These are phyloP conservation scores for Cephalotrichum gorgonifer DNA, from an alignment of 2,329 filamentous ascomycete species.

Conservation along the genomic window DNA sequence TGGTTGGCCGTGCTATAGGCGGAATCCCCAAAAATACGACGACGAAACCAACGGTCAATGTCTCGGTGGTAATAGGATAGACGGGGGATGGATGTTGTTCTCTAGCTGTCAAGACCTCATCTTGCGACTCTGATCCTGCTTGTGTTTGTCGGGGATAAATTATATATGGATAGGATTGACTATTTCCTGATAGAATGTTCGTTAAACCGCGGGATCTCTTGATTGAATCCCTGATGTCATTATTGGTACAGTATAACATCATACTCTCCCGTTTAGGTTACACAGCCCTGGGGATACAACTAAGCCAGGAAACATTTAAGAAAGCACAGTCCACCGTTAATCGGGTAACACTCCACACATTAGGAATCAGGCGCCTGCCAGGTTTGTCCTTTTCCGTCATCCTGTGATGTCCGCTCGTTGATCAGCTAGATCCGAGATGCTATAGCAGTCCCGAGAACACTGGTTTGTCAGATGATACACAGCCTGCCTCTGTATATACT, in stretches of 20 bases:
- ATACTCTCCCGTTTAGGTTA: slow-evolving; percentile 23
- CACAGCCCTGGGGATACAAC: too few relatives aligned
- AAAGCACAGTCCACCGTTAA: background rate
- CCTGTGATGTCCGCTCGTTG: background rate
- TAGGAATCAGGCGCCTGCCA: background rate
- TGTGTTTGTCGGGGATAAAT: background rate
- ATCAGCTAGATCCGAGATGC: background rate
- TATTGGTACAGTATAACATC: background rate
- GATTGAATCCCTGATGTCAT: background rate
- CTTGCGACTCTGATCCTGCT: background rate
- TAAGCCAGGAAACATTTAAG: too few relatives aligned
- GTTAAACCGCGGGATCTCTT: too few relatives aligned
- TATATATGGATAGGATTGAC: background rate
- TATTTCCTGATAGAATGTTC: background rate
- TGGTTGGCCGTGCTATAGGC: background rate
- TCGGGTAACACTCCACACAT: background rate
- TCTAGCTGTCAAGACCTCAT: background rate
- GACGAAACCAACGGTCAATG: background rate
- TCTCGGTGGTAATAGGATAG: background rate
- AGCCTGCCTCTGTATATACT: too few relatives aligned
- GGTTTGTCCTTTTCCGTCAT: background rate
- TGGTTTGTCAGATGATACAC: too few relatives aligned
- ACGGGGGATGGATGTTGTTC: background rate
- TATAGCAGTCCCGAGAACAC: too few relatives aligned
- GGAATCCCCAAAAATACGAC: too few relatives aligned